Evolutionary conservation across 768 basidiomycete species (phyloP).

Genomic region (Collybiopsis confluens): DNA sequence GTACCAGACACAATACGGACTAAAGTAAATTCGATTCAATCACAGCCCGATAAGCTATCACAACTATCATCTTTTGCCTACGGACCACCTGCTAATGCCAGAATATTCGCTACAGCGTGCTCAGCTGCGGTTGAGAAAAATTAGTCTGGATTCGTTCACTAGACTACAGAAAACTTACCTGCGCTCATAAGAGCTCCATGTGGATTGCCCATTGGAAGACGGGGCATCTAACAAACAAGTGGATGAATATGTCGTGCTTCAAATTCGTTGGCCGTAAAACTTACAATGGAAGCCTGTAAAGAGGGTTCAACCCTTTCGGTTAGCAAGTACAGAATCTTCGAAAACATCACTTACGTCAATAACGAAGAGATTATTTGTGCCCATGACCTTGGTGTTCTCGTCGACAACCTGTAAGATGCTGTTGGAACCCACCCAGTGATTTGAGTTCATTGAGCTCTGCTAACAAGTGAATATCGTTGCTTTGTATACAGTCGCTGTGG

Average conservation of each 20-base stretch:
- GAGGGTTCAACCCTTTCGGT: too few species aligned
- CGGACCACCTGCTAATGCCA: slow-evolving; percentile 51
- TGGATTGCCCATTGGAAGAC: slow-evolving; percentile 55
- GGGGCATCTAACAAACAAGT: slow-evolving; percentile 33
- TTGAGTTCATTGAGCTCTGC: slow-evolving; percentile 47
- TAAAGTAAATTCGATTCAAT: slow-evolving; percentile 28
- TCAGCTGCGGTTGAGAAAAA: too few species aligned
- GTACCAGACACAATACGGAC: slow-evolving; percentile 73
- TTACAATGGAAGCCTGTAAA: slow-evolving; percentile 34
- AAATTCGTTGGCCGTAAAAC: slow-evolving; percentile 2
- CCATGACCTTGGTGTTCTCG: slow-evolving; percentile 49
- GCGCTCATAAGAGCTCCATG: slow-evolving; percentile 52
- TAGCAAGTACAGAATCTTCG: background rate
- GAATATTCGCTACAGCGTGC: slow-evolving; percentile 51
- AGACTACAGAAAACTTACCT: too few species aligned
- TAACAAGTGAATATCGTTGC: slow-evolving; percentile 21
- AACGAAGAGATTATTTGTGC: slow-evolving; percentile 49
- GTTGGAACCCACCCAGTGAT: slow-evolving; percentile 62
- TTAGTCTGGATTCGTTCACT: too few species aligned
- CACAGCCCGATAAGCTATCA: too few species aligned
- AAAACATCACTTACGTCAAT: slow-evolving; percentile 34
- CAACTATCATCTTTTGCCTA: slow-evolving; percentile 16
- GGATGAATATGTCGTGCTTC: background rate
- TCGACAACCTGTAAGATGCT: slow-evolving; percentile 52
- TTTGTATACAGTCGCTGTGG: background rate